A percentile compares a stretch with the other conserved stretches of the same genome.
These are phyloP conservation scores for Dendrobium officinale DNA, from an alignment of 106 monocot genomes.

Conservation along the genomic window DNA sequence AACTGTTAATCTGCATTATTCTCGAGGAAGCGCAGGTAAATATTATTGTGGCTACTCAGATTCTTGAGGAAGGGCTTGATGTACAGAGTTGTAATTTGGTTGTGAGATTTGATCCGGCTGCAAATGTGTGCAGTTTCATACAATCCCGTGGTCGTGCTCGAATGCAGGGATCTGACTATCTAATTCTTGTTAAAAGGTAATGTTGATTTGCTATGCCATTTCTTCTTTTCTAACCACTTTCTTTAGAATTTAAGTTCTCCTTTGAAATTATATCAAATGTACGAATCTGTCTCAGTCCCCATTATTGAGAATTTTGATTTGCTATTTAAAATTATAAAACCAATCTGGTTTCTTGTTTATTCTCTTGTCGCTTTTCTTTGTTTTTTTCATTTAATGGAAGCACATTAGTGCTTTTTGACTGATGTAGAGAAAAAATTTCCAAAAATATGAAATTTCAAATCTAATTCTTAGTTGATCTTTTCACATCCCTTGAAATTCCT, in stretches of 20 bases:
- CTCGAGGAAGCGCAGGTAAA: conserved; percentile 30
- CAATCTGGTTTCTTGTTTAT: neutral
- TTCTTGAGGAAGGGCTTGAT: conserved; percentile 76
- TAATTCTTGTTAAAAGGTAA: conserved; percentile 43
- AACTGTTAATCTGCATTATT: neutral
- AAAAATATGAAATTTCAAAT: too few relatives aligned
- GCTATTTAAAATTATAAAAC: neutral
- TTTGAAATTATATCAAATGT: neutral
- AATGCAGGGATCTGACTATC: conserved; percentile 53
- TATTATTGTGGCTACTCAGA: conserved; percentile 63
- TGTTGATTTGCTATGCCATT: neutral
- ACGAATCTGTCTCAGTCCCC: neutral
- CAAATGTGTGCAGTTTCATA: conserved; percentile 65
- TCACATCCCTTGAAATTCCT: too few relatives aligned
- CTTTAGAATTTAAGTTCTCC: neutral
- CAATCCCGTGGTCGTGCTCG: conserved; percentile 73
- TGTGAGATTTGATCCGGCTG: conserved; percentile 51
- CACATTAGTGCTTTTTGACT: neutral
- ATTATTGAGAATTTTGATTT: neutral
- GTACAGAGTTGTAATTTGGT: conserved; percentile 74
- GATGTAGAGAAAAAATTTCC: neutral
- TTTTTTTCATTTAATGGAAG: neutral
- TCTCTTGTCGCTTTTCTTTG: neutral
- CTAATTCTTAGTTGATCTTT: too few relatives aligned
- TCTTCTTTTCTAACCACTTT: neutral